A percentile compares a stretch with the other conserved stretches of the same genome.
Evolutionary conservation across 1,284 basidiomycete genomes (phyloP).

Genomic region (Boletus hoseneyae): DNA sequence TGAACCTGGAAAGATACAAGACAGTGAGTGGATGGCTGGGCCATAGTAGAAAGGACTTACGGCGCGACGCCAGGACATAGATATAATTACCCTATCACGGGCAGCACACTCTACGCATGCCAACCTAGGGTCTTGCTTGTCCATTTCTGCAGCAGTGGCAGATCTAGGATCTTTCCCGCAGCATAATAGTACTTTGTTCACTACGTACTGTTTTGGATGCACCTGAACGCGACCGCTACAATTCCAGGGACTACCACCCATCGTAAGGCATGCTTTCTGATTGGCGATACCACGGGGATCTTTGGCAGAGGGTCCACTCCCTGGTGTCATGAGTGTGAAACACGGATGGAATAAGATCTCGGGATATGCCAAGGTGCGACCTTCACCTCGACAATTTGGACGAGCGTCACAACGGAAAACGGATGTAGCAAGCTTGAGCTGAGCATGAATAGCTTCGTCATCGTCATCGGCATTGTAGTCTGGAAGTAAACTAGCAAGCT

Average conservation of each 20-base stretch:
- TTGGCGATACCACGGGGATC: conserved; percentile 24
- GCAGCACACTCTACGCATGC: conserved; percentile 19
- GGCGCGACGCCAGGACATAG: conserved; percentile 27
- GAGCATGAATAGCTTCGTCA: conserved; percentile 20
- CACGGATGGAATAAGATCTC: conserved; percentile 33
- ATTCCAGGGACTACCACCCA: conserved; percentile 34
- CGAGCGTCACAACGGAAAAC: conserved; percentile 25
- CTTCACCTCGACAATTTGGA: conserved; percentile 17
- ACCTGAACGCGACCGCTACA: conserved; percentile 24
- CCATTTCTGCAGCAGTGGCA: conserved; percentile 30
- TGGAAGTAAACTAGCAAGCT: conserved; percentile 30
- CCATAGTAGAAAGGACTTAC: conserved; percentile 9
- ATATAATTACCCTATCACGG: conserved; percentile 4
- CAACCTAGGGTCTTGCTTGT: conserved; percentile 18
- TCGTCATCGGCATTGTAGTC: conserved; percentile 17
- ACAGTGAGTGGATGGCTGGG: background rate
- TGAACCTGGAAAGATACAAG: conserved; percentile 15
- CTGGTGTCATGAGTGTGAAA: conserved; percentile 19
- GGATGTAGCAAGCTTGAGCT: conserved; percentile 30
- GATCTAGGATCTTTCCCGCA: conserved; percentile 26
- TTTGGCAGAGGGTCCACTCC: conserved; percentile 11
- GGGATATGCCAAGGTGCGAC: conserved; percentile 23
- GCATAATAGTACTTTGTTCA: conserved; percentile 18
- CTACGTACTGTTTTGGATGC: conserved; percentile 20
- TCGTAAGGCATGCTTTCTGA: conserved; percentile 22